Percentiles rank a stretch among this genome's conserved stretches.
Conservation (phyloP, 179 eudicot species). For the Gypsophila paniculata region DNA sequence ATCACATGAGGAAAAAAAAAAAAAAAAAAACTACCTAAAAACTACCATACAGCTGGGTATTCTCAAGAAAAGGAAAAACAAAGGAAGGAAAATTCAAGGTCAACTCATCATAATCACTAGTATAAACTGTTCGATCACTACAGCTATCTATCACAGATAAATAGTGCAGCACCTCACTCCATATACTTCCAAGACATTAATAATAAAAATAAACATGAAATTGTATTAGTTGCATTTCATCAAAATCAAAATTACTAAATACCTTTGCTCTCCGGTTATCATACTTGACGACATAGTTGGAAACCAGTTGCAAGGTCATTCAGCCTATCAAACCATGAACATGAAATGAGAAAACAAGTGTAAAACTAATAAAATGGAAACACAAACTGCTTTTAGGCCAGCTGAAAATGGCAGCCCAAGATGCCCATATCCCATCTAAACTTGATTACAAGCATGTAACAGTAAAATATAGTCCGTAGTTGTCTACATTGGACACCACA, state of each 20-base stretch:
- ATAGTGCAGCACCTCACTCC: conserved; percentile 2
- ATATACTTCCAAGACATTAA: neutral
- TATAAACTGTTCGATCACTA: neutral
- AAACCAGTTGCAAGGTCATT: conserved; percentile 50
- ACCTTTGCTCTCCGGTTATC: conserved; percentile 74
- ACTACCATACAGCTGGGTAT: neutral
- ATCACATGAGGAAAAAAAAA: too few species aligned
- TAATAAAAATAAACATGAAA: neutral
- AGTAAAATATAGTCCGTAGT: neutral
- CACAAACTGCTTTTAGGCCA: neutral
- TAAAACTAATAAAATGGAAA: neutral
- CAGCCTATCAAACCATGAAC: conserved; percentile 37
- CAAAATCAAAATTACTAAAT: conserved; percentile 3
- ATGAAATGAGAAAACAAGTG: neutral
- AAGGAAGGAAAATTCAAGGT: neutral
- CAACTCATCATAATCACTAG: neutral
- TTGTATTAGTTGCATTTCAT: neutral
- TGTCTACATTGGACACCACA: neutral
- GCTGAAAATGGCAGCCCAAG: neutral
- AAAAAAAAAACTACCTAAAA: neutral
- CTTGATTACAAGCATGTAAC: neutral
- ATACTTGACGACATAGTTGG: conserved; percentile 70
- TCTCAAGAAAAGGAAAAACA: neutral
- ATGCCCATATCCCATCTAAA: neutral
- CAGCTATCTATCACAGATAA: neutral